Evolutionary conservation across 2,329 filamentous ascomycete species (phyloP).

Genomic region (Paecilomyces sp.): DNA sequence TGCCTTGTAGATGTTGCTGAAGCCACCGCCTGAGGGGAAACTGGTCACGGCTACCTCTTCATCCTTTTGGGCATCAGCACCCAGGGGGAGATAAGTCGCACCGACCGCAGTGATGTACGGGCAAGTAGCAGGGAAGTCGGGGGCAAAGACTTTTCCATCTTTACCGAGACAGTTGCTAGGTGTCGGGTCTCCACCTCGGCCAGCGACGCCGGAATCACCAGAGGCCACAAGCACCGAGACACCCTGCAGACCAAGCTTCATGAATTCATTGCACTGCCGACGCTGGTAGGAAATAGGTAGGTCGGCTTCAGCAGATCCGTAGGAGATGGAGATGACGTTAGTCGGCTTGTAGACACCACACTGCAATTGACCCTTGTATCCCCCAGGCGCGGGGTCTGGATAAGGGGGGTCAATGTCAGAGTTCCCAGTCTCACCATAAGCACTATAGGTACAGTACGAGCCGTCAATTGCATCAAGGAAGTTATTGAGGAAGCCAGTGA

Average conservation of each 20-base stretch:
- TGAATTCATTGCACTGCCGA: conserved; percentile 37
- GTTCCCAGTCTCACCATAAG: conserved; percentile 25
- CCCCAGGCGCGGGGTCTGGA: conserved; percentile 29
- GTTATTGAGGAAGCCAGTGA: conserved; percentile 37
- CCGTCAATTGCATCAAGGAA: conserved; percentile 44
- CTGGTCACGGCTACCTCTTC: conserved; percentile 29
- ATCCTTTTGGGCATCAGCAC: conserved; percentile 19
- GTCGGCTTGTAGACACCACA: conserved; percentile 37
- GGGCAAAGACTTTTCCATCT: conserved; percentile 27
- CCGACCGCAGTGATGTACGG: conserved; percentile 31
- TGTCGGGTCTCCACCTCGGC: conserved; percentile 19
- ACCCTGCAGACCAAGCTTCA: conserved; percentile 46
- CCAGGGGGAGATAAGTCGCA: conserved; percentile 28
- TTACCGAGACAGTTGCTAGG: conserved; percentile 26
- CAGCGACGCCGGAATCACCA: conserved; percentile 40
- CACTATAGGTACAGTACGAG: conserved; percentile 40
- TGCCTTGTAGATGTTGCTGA: conserved; percentile 34
- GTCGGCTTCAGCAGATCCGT: conserved; percentile 24
- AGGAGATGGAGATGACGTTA: conserved; percentile 31
- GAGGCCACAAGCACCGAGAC: conserved; percentile 40
- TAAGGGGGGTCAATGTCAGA: conserved; percentile 36
- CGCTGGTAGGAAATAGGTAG: conserved; percentile 28
- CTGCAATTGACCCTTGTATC: conserved; percentile 35
- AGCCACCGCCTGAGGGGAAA: conserved; percentile 37
- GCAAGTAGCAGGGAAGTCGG: conserved; percentile 29